Evolutionary conservation across 768 basidiomycete species (phyloP).

Genomic region (Coprinellus micaceus): DNA sequence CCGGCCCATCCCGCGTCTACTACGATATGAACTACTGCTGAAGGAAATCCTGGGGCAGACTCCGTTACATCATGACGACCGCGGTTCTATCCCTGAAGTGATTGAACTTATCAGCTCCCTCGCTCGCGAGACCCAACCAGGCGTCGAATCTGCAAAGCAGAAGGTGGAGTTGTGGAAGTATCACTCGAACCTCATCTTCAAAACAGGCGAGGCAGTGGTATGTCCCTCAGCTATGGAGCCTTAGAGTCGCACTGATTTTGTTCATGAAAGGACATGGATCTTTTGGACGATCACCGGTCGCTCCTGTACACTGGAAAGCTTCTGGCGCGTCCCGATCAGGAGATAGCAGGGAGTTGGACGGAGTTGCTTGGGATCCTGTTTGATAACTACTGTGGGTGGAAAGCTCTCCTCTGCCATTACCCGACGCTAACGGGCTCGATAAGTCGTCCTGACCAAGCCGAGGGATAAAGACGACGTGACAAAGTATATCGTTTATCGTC

Average conservation of each 20-base stretch:
- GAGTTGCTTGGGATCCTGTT: slow-evolving; percentile 90
- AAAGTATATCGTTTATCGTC: slow-evolving; percentile 76
- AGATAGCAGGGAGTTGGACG: slow-evolving; percentile 85
- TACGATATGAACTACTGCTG: slow-evolving; percentile 83
- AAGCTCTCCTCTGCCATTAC: too few relatives aligned
- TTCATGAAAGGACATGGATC: slow-evolving; percentile 87
- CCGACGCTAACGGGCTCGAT: neutral
- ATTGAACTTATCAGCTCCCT: slow-evolving; percentile 86
- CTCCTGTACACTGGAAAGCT: slow-evolving; percentile 82
- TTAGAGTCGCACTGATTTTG: too few relatives aligned
- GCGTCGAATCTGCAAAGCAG: slow-evolving; percentile 78
- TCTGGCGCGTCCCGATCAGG: slow-evolving; percentile 82
- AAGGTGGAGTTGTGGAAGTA: slow-evolving; percentile 90
- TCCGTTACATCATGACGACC: slow-evolving; percentile 71
- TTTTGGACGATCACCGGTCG: slow-evolving; percentile 77
- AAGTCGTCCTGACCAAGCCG: slow-evolving; percentile 84
- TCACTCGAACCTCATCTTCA: slow-evolving; percentile 63
- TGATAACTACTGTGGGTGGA: slow-evolving; percentile 93
- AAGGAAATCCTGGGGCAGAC: slow-evolving; percentile 76
- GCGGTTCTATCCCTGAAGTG: slow-evolving; percentile 75
- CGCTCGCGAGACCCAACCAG: slow-evolving; percentile 83
- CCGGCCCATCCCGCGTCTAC: slow-evolving; percentile 82
- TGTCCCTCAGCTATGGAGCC: slow-evolving; percentile 16
- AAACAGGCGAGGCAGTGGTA: slow-evolving; percentile 72
- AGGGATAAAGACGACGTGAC: slow-evolving; percentile 69